These are phyloP conservation scores for Scenedesmus sp. DNA, from an alignment of 163 green algal species.

Conservation along the genomic window DNA sequence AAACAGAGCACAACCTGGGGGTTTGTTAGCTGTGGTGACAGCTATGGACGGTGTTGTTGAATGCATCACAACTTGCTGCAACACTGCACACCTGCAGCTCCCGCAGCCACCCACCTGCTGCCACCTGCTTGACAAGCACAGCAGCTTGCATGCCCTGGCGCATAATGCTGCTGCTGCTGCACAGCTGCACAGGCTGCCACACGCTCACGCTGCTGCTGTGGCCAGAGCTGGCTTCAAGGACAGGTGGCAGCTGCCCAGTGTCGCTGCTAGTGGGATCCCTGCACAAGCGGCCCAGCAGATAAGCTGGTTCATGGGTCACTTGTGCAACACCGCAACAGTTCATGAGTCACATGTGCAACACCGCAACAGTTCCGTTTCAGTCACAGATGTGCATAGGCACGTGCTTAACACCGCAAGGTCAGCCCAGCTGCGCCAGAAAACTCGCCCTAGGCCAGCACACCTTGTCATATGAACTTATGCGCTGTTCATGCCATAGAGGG, in stretches of 20 bases:
- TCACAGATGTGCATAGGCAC: too few relatives aligned
- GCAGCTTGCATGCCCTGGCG: background rate
- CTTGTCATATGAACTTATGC: too few relatives aligned
- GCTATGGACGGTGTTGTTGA: background rate
- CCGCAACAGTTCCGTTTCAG: too few relatives aligned
- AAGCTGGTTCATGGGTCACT: background rate
- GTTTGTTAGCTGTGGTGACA: too few relatives aligned
- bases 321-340: too few relatives aligned
- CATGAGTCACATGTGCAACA: too few relatives aligned
- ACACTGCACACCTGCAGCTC: background rate
- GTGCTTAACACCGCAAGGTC: too few relatives aligned
- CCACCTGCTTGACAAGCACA: background rate
- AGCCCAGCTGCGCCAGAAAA: too few relatives aligned
- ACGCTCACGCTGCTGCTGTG: constrained; percentile 18
- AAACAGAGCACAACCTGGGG: too few relatives aligned
- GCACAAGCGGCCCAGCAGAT: background rate
- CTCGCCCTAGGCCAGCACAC: too few relatives aligned
- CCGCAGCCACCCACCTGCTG: background rate
- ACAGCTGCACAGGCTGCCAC: background rate
- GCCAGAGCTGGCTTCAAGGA: background rate
- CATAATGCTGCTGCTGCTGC: background rate
- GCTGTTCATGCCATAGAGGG: too few relatives aligned
- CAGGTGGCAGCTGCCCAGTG: background rate
- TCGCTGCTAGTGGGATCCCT: background rate
- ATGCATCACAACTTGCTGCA: background rate